Conservation (phyloP, 192 early-diverging fungal species). For the Pilaira anomala region DNA sequence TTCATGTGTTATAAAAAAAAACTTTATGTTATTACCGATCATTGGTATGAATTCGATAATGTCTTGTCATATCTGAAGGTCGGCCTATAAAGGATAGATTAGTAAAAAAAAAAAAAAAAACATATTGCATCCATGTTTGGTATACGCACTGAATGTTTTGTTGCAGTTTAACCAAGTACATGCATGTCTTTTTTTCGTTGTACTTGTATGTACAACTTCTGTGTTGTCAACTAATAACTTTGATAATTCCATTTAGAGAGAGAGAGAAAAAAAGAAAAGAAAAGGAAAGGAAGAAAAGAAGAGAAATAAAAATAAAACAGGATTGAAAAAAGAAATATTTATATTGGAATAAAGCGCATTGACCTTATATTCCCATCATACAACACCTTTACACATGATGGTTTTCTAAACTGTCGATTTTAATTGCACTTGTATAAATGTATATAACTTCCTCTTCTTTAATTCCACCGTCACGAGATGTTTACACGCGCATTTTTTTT, state of each 20-base stretch:
- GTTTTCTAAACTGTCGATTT: no score
- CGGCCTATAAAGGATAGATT: conserved; percentile 35
- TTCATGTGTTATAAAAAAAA: neutral
- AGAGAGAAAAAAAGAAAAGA: neutral
- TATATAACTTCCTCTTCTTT: no score
- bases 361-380: neutral
- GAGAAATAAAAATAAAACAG: neutral
- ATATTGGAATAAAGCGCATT: neutral
- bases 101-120: conserved; percentile 7
- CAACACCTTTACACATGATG: no score
- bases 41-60: conserved; percentile 74
- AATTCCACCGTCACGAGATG: no score
- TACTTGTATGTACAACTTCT: neutral
- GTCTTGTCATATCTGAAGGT: conserved; percentile 67
- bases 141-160: conserved; percentile 55
- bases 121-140: neutral
- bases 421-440: no score
- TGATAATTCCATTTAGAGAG: neutral
- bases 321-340: neutral
- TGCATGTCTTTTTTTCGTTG: conserved; percentile 25
- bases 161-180: conserved; percentile 60
- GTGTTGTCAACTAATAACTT: neutral
- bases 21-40: conserved; percentile 46
- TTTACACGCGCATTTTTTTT: no score
- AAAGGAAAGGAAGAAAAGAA: neutral